Percentiles rank a stretch among this genome's conserved stretches.
phyloP scores from a whole-genome alignment of 2,329 filamentous ascomycete genomes.

The Cryphonectria japonica region DNA sequence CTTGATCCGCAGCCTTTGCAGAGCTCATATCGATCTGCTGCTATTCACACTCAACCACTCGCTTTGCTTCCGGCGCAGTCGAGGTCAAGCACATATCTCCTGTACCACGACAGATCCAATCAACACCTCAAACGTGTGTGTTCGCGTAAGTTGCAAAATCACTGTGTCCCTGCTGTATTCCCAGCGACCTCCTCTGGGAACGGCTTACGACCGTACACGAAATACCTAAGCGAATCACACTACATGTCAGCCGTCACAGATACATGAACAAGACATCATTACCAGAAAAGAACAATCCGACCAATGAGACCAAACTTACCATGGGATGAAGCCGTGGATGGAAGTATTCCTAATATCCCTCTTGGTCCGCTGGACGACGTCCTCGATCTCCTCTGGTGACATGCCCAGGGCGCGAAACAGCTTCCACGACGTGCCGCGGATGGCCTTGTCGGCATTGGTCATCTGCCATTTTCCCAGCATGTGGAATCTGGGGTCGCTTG shows the following conservation, averaged over 20 bases:
- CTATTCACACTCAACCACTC: not conserved
- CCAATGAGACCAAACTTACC: not conserved
- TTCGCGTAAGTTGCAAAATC: not conserved
- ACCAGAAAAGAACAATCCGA: constrained; percentile 15
- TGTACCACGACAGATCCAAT: not conserved
- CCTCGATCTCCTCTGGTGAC: constrained; percentile 34
- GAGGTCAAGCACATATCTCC: not conserved
- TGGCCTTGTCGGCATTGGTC: constrained; percentile 37
- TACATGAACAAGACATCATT: constrained; percentile 14
- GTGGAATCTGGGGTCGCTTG: constrained; percentile 35
- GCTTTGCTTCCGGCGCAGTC: not conserved
- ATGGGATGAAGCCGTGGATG: constrained; percentile 8
- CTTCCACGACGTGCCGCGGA: constrained; percentile 36
- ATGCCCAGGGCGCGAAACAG: constrained; percentile 36
- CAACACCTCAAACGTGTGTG: not conserved
- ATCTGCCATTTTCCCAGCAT: constrained; percentile 37
- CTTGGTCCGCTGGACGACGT: constrained; percentile 33
- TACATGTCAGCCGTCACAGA: not conserved
- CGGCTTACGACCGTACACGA: constrained; percentile 32
- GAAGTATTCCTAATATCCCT: constrained; percentile 25
- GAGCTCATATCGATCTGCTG: not conserved
- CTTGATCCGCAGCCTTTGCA: not conserved
- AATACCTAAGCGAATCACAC: constrained; percentile 22
- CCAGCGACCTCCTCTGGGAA: not conserved
- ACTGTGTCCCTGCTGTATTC: not conserved